Conservation (phyloP, 1,284 basidiomycete species). For the Ustilago loliicola region DNA sequence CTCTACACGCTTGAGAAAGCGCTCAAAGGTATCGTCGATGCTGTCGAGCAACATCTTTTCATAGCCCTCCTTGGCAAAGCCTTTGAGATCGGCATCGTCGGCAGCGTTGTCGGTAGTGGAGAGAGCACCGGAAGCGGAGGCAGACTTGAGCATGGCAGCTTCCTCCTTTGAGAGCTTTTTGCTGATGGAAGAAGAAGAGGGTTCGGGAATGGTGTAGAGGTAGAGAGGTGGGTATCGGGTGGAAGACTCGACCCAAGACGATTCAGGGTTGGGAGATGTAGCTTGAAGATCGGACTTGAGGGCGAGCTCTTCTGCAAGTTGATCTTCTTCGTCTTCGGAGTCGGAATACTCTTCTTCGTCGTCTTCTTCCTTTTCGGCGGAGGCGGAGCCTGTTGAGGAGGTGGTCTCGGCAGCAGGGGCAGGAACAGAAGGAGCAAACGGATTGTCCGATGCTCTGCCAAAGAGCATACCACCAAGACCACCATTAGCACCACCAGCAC, state of each 20-base stretch:
- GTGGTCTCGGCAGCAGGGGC: constrained; percentile 6
- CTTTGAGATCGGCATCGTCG: constrained; percentile 49
- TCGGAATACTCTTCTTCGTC: constrained; percentile 16
- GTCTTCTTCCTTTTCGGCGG: not conserved
- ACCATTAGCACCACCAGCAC: constrained; percentile 22
- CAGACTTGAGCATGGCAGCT: constrained; percentile 41
- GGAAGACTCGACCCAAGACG: constrained; percentile 52
- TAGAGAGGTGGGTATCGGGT: constrained; percentile 60
- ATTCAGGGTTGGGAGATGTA: constrained; percentile 16
- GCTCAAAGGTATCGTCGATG: constrained; percentile 66
- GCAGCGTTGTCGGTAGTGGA: constrained; percentile 2
- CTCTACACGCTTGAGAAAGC: constrained; percentile 61
- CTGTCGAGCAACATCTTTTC: constrained; percentile 63
- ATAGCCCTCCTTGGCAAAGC: constrained; percentile 62
- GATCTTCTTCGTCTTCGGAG: constrained; percentile 52
- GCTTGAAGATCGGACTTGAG: constrained; percentile 64
- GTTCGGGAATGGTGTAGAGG: constrained; percentile 67
- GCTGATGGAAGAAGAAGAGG: constrained; percentile 44
- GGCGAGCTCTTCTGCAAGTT: constrained; percentile 65
- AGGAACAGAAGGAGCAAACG: constrained; percentile 42
- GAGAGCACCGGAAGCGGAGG: constrained; percentile 34
- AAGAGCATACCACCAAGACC: constrained; percentile 53
- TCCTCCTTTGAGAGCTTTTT: constrained; percentile 47
- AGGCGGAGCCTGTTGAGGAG: not conserved
- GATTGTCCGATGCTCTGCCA: constrained; percentile 50